Evolutionary conservation across 148 eudicot genomes (phyloP).

Genomic region (Camellia lanceoleosa): DNA sequence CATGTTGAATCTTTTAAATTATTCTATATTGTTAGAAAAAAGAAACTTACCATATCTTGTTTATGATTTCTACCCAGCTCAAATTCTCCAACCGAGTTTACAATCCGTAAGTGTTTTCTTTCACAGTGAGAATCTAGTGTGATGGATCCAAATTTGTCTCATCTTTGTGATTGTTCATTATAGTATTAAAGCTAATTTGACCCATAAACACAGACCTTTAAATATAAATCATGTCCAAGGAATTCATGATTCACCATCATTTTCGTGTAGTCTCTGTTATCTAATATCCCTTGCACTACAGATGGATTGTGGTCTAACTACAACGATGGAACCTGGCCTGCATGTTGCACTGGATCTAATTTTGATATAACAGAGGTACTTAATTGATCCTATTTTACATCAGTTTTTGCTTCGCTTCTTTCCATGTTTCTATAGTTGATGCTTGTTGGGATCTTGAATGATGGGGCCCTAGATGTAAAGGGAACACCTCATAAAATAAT

Average conservation of each 20-base stretch:
- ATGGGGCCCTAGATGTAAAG: not conserved
- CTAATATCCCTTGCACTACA: conserved; percentile 26
- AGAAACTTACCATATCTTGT: conserved; percentile 19
- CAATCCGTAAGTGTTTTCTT: conserved; percentile 67
- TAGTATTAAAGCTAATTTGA: not conserved
- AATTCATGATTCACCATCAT: not conserved
- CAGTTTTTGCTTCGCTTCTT: not conserved
- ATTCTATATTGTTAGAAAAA: not conserved
- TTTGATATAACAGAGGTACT: conserved; percentile 74
- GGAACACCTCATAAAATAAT: not conserved
- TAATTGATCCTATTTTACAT: not conserved
- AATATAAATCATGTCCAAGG: not conserved
- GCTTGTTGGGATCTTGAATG: not conserved
- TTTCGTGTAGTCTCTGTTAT: not conserved
- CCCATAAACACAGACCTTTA: not conserved
- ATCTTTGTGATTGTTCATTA: not conserved
- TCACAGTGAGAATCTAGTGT: not conserved
- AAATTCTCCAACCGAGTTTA: conserved; percentile 59
- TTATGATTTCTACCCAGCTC: conserved; percentile 46
- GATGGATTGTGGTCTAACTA: conserved; percentile 98
- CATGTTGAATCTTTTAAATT: not conserved
- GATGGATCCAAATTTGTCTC: not conserved
- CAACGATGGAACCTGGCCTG: conserved; percentile 91
- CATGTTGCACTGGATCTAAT: conserved; percentile 64
- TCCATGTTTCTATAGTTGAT: not conserved